A percentile compares a stretch with the other conserved stretches of the same genome.
Conservation (phyloP, 202 grass and related monocot species). For the Brachypodium distachyon region DNA sequence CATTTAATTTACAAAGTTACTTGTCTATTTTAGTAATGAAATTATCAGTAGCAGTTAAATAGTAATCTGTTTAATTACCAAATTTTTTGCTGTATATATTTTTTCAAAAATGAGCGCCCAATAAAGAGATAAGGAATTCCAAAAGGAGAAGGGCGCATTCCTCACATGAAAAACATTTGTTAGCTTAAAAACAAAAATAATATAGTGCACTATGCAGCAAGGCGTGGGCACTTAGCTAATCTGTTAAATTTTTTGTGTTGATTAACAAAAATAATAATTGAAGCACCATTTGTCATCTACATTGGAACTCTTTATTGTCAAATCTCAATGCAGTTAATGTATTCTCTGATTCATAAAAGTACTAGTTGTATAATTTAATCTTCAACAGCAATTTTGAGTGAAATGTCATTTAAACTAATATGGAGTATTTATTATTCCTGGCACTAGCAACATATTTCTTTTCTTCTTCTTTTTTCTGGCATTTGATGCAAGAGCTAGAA, state of each 20-base stretch:
- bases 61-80: neutral
- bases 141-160: too few species aligned
- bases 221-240: too few species aligned
- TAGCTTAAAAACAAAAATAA: too few species aligned
- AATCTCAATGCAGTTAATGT: neutral
- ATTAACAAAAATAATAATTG: conserved; percentile 7
- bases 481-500: neutral
- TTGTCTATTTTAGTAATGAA: neutral
- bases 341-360: neutral
- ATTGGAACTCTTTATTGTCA: neutral
- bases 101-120: too few species aligned
- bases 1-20: neutral
- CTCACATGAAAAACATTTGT: too few species aligned
- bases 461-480: conserved; percentile 2
- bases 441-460: neutral
- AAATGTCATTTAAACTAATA: neutral
- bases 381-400: neutral
- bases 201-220: too few species aligned
- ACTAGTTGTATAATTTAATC: neutral
- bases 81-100: neutral
- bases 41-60: neutral
- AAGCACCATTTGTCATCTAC: neutral
- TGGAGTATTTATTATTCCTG: neutral
- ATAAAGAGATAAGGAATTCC: too few species aligned
- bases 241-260: neutral